Conservation (phyloP, 768 basidiomycete species). For the Rhodotorula paludigena region DNA sequence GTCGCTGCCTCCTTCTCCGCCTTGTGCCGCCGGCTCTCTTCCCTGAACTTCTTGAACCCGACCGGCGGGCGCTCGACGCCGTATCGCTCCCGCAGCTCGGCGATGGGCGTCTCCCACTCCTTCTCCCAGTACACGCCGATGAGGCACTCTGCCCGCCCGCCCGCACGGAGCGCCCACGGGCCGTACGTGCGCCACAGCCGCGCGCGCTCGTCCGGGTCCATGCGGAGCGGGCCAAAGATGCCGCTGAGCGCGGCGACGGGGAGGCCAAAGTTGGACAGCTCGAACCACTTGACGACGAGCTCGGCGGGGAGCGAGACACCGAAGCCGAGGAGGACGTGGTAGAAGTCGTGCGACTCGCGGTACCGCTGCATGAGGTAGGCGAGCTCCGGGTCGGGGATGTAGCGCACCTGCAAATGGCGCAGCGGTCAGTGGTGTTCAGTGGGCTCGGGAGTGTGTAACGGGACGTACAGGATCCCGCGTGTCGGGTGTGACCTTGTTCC, state of each 20-base stretch:
- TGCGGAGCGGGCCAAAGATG: constrained; percentile 68
- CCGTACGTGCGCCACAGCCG: constrained; percentile 73
- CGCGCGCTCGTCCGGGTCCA: constrained; percentile 56
- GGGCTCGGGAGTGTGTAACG: background rate
- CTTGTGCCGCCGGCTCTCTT: constrained; percentile 23
- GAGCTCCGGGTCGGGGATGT: constrained; percentile 87
- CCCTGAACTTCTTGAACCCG: constrained; percentile 36
- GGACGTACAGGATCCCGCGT: constrained; percentile 74
- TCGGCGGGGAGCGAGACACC: constrained; percentile 88
- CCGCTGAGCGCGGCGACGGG: constrained; percentile 81
- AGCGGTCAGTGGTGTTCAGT: background rate
- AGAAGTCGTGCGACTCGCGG: constrained; percentile 95
- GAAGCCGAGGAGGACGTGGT: constrained; percentile 82
- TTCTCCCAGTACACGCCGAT: constrained; percentile 95
- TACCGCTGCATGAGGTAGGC: constrained; percentile 98
- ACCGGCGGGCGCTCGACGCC: constrained; percentile 76
- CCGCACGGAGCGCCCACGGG: constrained; percentile 86
- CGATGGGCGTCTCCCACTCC: constrained; percentile 77
- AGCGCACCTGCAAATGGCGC: constrained; percentile 80
- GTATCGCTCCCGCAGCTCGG: constrained; percentile 75
- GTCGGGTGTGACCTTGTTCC: constrained; percentile 85
- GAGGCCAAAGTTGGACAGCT: constrained; percentile 83
- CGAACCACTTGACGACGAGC: constrained; percentile 88
- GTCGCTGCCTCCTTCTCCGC: background rate
- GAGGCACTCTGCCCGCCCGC: constrained; percentile 65